Percentiles rank a stretch among this genome's conserved stretches.
phyloP scores from a whole-genome alignment of 116 monocot genomes.

The Thalassia testudinum region DNA sequence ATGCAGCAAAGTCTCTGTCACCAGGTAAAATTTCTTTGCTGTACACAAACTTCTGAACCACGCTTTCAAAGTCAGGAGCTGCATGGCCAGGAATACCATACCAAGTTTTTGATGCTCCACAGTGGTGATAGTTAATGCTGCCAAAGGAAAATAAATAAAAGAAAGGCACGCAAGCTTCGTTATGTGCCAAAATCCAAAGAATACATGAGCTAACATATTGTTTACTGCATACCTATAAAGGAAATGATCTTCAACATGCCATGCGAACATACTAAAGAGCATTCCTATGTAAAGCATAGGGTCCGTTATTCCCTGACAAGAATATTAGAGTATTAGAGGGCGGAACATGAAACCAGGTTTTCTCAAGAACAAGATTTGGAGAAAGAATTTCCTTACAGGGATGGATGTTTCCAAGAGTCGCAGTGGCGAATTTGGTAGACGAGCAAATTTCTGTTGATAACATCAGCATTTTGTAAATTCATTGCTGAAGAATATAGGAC shows the following conservation, averaged over 20 bases:
- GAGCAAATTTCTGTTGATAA: constrained; percentile 42
- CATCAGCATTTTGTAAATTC: no score
- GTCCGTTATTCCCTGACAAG: constrained; percentile 88
- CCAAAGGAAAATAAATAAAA: constrained; percentile 1
- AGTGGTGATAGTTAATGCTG: constrained; percentile 99
- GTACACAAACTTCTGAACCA: constrained; percentile 61
- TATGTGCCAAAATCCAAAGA: background rate
- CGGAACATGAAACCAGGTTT: background rate
- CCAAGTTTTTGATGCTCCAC: constrained; percentile 98
- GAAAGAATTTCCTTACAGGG: constrained; percentile 32
- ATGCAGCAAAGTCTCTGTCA: constrained; percentile 48
- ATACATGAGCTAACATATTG: background rate
- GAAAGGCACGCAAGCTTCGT: background rate
- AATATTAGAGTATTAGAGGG: constrained; percentile 1
- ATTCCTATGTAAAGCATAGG: constrained; percentile 99
- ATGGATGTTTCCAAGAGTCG: constrained; percentile 46
- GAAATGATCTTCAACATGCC: constrained; percentile 99
- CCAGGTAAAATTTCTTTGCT: constrained; percentile 44
- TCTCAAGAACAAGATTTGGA: background rate
- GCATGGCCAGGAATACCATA: constrained; percentile 93
- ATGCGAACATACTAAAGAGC: constrained; percentile 99
- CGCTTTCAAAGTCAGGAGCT: constrained; percentile 67
- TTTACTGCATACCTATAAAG: constrained; percentile 56
- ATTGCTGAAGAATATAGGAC: no score
- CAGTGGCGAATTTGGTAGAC: constrained; percentile 53